Conservation (phyloP, 2,329 filamentous ascomycete genomes). For the Diaporthe vexans region DNA sequence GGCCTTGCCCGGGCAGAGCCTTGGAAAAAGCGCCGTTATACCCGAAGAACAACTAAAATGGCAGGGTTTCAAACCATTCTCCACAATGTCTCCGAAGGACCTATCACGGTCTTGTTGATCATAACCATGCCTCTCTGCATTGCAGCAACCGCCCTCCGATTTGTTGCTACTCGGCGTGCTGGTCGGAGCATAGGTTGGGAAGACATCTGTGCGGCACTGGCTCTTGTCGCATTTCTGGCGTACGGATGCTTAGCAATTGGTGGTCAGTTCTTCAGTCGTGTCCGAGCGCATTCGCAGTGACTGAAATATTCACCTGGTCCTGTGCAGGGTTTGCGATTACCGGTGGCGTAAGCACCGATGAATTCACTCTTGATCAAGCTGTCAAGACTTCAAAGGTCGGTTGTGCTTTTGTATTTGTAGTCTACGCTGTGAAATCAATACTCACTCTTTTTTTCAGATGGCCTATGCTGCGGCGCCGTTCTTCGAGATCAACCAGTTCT, state of each 20-base stretch:
- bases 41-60: too few relatives aligned
- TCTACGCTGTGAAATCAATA: too few relatives aligned
- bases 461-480: conserved; percentile 20
- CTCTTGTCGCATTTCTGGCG: conserved; percentile 30
- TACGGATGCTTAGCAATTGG: neutral
- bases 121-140: conserved; percentile 12
- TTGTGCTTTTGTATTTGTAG: too few relatives aligned
- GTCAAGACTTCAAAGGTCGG: too few relatives aligned
- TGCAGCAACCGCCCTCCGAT: conserved; percentile 22
- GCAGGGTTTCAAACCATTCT: too few relatives aligned
- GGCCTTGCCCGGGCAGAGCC: too few relatives aligned
- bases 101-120: neutral
- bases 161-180: conserved; percentile 26
- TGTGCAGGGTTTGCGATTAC: neutral
- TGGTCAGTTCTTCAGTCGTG: neutral
- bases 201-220: conserved; percentile 14
- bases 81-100: neutral
- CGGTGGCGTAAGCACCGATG: neutral
- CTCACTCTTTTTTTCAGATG: neutral
- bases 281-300: too few relatives aligned
- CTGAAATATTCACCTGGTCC: too few relatives aligned
- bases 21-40: too few relatives aligned
- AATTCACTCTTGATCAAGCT: too few relatives aligned
- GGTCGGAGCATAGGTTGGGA: conserved; percentile 33
- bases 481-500: conserved; percentile 38